These are phyloP conservation scores for Platanthera guangdongensis DNA, from an alignment of 106 monocot species.

Conservation along the genomic window DNA sequence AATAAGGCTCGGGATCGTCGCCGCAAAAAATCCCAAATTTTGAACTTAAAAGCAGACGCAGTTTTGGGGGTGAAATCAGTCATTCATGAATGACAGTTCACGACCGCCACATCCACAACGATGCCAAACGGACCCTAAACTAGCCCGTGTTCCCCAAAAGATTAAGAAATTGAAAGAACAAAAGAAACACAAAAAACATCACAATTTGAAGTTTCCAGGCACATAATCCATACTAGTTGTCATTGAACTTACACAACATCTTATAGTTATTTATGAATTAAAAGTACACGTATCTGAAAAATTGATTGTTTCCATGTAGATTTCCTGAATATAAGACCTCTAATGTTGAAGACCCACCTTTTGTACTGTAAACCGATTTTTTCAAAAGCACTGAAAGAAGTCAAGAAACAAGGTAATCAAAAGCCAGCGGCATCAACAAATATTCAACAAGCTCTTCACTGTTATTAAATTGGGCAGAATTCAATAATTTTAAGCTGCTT, in stretches of 20 bases:
- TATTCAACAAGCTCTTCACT: not conserved
- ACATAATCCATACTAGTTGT: not conserved
- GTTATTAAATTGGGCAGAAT: too few species aligned
- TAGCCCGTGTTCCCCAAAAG: not conserved
- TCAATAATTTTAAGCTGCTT: too few species aligned
- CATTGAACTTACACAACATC: not conserved
- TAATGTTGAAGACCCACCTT: not conserved
- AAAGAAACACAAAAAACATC: not conserved
- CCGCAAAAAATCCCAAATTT: too few species aligned
- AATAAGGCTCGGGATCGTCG: too few species aligned
- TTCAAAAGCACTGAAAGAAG: not conserved
- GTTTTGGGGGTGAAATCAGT: too few species aligned
- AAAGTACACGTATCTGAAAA: not conserved
- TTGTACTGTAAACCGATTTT: not conserved
- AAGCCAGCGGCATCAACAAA: not conserved
- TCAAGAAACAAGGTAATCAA: not conserved
- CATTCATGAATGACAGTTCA: too few species aligned
- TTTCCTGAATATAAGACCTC: not conserved
- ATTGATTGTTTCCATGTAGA: not conserved
- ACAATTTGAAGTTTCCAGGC: not conserved
- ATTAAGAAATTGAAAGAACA: not conserved
- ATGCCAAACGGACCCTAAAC: too few species aligned
- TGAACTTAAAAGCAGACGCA: too few species aligned
- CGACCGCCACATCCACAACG: too few species aligned
- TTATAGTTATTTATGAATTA: not conserved